These are phyloP conservation scores for Gloeopeniophorella convolvens DNA, from an alignment of 768 basidiomycete species.

Conservation along the genomic window DNA sequence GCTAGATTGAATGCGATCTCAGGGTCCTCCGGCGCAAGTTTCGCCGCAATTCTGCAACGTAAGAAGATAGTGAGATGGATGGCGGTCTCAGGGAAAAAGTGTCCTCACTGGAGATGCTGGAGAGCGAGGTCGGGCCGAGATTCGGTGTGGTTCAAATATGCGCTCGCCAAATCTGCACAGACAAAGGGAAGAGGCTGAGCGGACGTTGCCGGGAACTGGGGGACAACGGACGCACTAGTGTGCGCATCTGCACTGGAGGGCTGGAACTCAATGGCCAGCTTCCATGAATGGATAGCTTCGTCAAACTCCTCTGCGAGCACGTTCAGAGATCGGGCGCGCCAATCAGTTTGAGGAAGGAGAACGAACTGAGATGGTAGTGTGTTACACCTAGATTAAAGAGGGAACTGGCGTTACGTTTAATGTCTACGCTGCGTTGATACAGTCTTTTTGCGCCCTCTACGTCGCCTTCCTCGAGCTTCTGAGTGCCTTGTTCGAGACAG, in stretches of 20 bases:
- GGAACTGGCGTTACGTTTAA: constrained; percentile 72
- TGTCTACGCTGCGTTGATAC: constrained; percentile 74
- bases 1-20: constrained; percentile 91
- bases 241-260: constrained; percentile 83
- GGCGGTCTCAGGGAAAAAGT: constrained; percentile 23
- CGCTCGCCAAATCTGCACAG: constrained; percentile 72
- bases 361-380: constrained; percentile 81
- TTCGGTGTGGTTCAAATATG: constrained; percentile 77
- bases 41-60: constrained; percentile 62
- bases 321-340: neutral
- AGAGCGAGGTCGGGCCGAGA: constrained; percentile 81
- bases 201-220: constrained; percentile 16
- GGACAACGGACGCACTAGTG: constrained; percentile 52
- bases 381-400: constrained; percentile 88
- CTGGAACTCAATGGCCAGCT: constrained; percentile 73
- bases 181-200: constrained; percentile 19
- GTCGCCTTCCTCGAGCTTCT: constrained; percentile 82
- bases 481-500: constrained; percentile 77
- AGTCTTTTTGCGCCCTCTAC: constrained; percentile 69
- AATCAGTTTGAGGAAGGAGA: constrained; percentile 6
- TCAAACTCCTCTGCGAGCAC: constrained; percentile 69
- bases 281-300: constrained; percentile 80
- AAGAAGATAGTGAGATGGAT: constrained; percentile 24
- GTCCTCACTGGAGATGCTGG: constrained; percentile 68
- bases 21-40: constrained; percentile 82